Evolutionary conservation across 2,329 filamentous ascomycete species (phyloP).

Genomic region (Fusarium keratoplasticum): DNA sequence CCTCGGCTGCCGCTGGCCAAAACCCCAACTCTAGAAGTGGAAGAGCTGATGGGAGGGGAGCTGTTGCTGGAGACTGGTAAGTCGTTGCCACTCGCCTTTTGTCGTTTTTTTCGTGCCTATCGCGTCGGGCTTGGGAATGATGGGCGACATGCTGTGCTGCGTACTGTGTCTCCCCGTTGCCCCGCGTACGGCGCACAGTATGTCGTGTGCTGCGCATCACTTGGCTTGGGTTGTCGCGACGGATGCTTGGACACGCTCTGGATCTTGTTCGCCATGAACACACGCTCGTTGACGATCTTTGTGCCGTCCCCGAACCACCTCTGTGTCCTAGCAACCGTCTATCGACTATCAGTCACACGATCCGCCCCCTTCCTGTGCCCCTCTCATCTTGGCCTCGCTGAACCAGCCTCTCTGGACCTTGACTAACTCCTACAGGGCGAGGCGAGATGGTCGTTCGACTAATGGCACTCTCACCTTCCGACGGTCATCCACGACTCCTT

Average conservation of each 20-base stretch:
- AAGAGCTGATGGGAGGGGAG: conserved; percentile 67
- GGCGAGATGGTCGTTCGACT: conserved; percentile 66
- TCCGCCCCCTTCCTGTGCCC: conserved; percentile 7
- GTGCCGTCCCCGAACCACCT: not conserved
- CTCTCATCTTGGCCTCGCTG: not conserved
- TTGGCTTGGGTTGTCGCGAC: conserved; percentile 23
- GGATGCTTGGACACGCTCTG: conserved; percentile 3
- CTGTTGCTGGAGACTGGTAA: conserved; percentile 78
- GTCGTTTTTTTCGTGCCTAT: conserved; percentile 1
- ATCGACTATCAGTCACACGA: conserved; percentile 6
- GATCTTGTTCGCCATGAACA: not conserved
- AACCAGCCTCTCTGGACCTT: not conserved
- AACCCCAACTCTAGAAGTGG: conserved; percentile 69
- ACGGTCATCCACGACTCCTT: conserved; percentile 70
- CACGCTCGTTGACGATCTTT: not conserved
- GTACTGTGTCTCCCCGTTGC: conserved; percentile 28
- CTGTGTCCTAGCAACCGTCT: not conserved
- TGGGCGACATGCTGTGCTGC: conserved; percentile 33
- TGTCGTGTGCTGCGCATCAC: conserved; percentile 12
- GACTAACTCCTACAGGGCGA: conserved; percentile 59
- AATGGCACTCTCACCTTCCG: conserved; percentile 75
- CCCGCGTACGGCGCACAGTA: conserved; percentile 25
- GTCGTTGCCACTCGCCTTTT: conserved; percentile 49
- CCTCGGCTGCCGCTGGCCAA: conserved; percentile 84
- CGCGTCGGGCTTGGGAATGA: conserved; percentile 16